phyloP scores from a whole-genome alignment of 768 basidiomycete species.

The Sporobolomyces phaffii region DNA sequence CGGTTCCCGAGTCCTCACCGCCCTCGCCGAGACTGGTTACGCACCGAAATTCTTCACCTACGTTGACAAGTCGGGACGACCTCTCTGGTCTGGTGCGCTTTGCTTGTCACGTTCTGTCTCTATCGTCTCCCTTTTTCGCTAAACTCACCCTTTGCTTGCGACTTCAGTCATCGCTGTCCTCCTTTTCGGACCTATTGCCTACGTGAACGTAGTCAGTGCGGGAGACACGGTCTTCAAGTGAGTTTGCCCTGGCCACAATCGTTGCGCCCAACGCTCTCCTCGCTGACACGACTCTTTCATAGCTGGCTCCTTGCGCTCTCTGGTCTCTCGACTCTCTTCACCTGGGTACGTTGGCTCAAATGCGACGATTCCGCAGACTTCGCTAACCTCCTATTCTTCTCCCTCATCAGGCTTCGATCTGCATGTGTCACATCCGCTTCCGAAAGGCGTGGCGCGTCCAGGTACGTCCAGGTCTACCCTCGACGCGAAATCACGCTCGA shows the following conservation, averaged over 20 bases:
- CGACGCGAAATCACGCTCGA: no score
- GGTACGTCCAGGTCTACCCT: no score
- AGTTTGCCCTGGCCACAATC: conserved; percentile 58
- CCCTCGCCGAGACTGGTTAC: conserved; percentile 61
- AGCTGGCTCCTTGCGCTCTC: conserved; percentile 53
- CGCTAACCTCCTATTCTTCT: neutral
- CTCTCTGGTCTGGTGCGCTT: conserved; percentile 50
- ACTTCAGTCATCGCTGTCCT: conserved; percentile 47
- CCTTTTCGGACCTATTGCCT: conserved; percentile 37
- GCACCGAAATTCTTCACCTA: conserved; percentile 63
- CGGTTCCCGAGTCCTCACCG: conserved; percentile 58
- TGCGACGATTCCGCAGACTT: neutral
- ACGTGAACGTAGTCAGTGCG: conserved; percentile 50
- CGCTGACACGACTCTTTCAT: neutral
- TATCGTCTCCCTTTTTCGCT: neutral
- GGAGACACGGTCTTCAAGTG: conserved; percentile 59
- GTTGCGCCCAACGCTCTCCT: neutral
- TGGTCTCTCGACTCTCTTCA: conserved; percentile 62
- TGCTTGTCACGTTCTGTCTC: neutral
- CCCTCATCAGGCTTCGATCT: conserved; percentile 28
- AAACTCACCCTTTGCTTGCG: neutral
- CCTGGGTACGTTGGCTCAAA: conserved; percentile 51
- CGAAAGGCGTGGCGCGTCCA: conserved; percentile 42
- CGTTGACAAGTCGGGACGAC: conserved; percentile 60
- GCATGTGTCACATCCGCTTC: conserved; percentile 42